Conservation (phyloP, 768 basidiomycete species). For the Lentinula detonsa region DNA sequence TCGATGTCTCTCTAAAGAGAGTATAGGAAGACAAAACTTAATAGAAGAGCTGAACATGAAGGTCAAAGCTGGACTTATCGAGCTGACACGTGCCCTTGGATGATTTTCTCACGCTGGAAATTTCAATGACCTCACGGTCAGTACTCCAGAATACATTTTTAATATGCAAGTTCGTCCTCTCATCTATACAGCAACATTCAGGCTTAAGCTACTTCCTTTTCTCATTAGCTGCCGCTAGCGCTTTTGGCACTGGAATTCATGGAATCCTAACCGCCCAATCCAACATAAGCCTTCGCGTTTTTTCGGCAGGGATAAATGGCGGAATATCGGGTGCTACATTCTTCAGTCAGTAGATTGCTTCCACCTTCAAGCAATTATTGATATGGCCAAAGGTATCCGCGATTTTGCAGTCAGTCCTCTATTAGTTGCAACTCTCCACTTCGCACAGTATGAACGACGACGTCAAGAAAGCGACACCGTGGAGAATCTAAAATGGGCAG, state of each 20-base stretch:
- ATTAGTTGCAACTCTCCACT: conserved; percentile 38
- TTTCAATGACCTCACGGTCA: conserved; percentile 5
- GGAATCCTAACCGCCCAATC: conserved; percentile 42
- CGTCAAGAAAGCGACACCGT: conserved; percentile 17
- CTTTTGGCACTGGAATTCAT: conserved; percentile 38
- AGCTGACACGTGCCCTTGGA: neutral
- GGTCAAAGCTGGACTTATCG: neutral
- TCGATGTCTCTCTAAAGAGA: too few species aligned
- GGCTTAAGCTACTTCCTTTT: conserved; percentile 16
- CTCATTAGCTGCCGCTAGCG: conserved; percentile 51
- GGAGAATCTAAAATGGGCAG: conserved; percentile 33
- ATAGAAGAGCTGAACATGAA: neutral
- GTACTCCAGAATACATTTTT: conserved; percentile 53
- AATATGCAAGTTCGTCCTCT: conserved; percentile 79
- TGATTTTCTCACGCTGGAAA: neutral
- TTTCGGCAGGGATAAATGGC: conserved; percentile 65
- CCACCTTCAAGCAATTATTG: neutral
- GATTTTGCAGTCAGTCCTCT: conserved; percentile 72
- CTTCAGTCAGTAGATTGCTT: conserved; percentile 52
- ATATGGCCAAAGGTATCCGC: conserved; percentile 47
- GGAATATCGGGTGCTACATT: conserved; percentile 69
- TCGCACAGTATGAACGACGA: conserved; percentile 42
- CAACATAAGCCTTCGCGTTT: conserved; percentile 39
- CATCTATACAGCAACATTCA: conserved; percentile 5
- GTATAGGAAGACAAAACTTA: too few species aligned